Percentiles rank a stretch among this genome's conserved stretches.
Evolutionary conservation across 805 yeast genomes (phyloP).

Genomic region (Saccharomycopsis javanensis): DNA sequence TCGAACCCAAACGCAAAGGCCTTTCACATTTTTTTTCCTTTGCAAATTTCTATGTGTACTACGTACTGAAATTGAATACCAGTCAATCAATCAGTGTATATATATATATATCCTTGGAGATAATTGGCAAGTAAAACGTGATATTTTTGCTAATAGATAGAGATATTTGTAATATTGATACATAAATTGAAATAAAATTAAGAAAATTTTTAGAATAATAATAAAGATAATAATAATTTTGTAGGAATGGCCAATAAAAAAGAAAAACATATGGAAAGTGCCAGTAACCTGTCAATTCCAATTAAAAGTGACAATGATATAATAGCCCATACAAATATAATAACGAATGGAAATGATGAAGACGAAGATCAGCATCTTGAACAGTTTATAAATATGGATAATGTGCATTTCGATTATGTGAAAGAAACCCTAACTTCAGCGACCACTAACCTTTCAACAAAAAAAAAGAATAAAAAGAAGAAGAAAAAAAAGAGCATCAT

Average conservation of each 20-base stretch:
- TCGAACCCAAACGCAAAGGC: not conserved
- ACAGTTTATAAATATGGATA: not conserved
- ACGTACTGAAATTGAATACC: too few relatives aligned
- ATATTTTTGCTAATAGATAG: too few relatives aligned
- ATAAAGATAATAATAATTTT: not conserved
- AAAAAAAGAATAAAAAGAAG: not conserved
- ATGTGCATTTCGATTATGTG: not conserved
- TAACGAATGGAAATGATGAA: not conserved
- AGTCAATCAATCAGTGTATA: too few relatives aligned
- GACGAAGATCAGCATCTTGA: not conserved
- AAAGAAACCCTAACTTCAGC: not conserved
- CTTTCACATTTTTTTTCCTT: not conserved
- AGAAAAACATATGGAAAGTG: not conserved
- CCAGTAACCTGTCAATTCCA: not conserved
- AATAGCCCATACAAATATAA: not conserved
- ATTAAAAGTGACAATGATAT: not conserved
- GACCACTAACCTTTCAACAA: not conserved
- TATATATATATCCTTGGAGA: too few relatives aligned
- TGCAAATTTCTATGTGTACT: not conserved
- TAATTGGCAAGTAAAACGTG: too few relatives aligned
- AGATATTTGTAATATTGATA: not conserved
- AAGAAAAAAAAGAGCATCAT: not conserved
- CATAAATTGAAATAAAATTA: not conserved
- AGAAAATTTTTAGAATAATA: not conserved
- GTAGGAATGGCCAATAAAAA: not conserved